Base-by-base conservation (phyloP, 257 asterid species). In the Plantago major region DNA sequence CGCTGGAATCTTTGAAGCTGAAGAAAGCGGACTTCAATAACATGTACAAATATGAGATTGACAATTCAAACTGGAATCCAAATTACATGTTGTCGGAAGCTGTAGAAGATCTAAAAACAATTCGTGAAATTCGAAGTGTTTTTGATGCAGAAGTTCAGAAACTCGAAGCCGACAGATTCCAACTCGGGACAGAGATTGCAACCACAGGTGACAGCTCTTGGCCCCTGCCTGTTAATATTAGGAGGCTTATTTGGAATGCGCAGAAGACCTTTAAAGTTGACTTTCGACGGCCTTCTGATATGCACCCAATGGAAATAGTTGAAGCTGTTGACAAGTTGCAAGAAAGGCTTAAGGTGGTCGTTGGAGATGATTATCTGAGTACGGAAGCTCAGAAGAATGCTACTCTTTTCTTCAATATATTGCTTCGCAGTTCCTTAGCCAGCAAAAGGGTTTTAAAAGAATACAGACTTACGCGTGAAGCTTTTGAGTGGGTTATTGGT, bases 261-360 rank as follows among this genome's bases (percentile, higher is more conserved):
- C 95, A 89, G 57, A 93, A 93, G 77, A 93, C 99, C 42, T 93
- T 93, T 60, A 89, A 84, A 73, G 95, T 93, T 72, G 99, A 93
- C 73, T 84, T 78, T 60, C 83, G 99, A 22, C 83, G 97, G 74
- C 94, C 94, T 28, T 93, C 99, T 37, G 95, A 89, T 73, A 87
- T 93, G 94, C 97, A 93, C 64, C 99, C 99, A 14, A 83, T 93
- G 96, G 97, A 93, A 90, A 85, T 93, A 13, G 99, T 93, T 71
- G 99, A 93, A 77, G 94, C 96, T 58, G 97, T 93, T 67, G 99
- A 93, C 71, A 93, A 93, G 82, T 79, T 93, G 47, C 96, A 87
- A 70, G 99, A 93, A 71, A 80, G 96, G 79, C 96, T 93, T 51
- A 93, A 89, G 79, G 99, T 93, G 56, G 99, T 93, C n/a, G 96